Base-by-base conservation (phyloP, 208 protist genomes). In the Wallacemonas collosoma region DNA sequence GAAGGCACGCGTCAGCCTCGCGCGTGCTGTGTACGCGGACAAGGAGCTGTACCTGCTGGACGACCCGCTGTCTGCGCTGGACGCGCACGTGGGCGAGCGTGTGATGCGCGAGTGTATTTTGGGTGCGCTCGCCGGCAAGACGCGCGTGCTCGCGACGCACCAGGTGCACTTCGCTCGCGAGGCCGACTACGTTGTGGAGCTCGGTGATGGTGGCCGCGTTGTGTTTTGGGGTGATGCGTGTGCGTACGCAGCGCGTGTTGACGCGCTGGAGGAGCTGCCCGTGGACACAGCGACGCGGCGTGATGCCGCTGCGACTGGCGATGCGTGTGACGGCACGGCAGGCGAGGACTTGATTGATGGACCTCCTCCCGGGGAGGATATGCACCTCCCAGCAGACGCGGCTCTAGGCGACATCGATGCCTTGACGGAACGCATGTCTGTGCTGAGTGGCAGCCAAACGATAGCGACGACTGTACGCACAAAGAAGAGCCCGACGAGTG, bases 91-190 rank as follows among this genome's bases (percentile, higher is more conserved):
- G 3, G 85, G 78, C 56, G 73, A 83, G 57, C 76, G 72, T 36
- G 77, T 95, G 40, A 78, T 94, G 73, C 68, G 56, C 2, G 77
- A 89, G 69, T 76, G 78, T 56, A 54, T 91, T n/a, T 64, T 77
- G 51, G 80, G 95, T 50, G 44, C 70, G 39, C 80, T 99, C 17
- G 72, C 67, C 11, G 61, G 63, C 61, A 97, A 93, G 69, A 98
- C 95, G 3, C 81, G 91, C 17, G 66, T 99, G 4, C 77, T 99
- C 0, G 93, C 97, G 12, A 98, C 96, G 14, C 96, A 98, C 85
- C 89, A 97, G 72, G 47, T 98, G 41, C 91, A 98, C 73, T 95
- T 90, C 15, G 44, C 98, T 4, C 57, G 67, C 1, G 36, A 88
- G 7, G 87, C 83, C 0, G 94, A 98, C 75, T 71, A 84, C 41